Percentiles rank a stretch among this genome's conserved stretches.
These are phyloP conservation scores for Aspergillus texensis DNA, from an alignment of 2,329 filamentous ascomycete species.

Conservation along the genomic window DNA sequence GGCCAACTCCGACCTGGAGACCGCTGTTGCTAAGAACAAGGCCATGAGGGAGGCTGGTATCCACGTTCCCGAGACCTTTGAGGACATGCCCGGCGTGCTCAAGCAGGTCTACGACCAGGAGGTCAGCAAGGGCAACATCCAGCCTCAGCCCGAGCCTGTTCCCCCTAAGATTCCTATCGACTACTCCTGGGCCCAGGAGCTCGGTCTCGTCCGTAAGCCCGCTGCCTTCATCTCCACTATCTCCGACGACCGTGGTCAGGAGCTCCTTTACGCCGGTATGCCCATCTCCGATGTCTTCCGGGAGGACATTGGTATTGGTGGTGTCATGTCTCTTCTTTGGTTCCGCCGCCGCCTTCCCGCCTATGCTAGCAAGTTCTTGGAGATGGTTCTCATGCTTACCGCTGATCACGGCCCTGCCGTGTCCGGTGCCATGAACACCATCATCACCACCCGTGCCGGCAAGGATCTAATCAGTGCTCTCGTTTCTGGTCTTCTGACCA, in stretches of 20 bases:
- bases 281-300: slow-evolving; percentile 99
- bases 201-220: slow-evolving; percentile 98
- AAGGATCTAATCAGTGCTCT: slow-evolving; percentile 97
- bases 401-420: slow-evolving; percentile 98
- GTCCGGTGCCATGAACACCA: slow-evolving; percentile 99
- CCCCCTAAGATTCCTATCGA: slow-evolving; percentile 99
- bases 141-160: slow-evolving; percentile 82
- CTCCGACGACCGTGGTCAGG: slow-evolving; percentile 98
- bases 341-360: slow-evolving; percentile 96
- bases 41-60: slow-evolving; percentile 94
- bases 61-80: slow-evolving; percentile 92
- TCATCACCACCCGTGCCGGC: slow-evolving; percentile 98
- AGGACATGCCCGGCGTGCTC: slow-evolving; percentile 82
- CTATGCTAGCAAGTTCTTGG: slow-evolving; percentile 97
- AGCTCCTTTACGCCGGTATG: slow-evolving; percentile 98
- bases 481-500: slow-evolving; percentile 95
- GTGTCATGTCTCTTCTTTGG: slow-evolving; percentile 99
- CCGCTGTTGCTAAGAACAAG: slow-evolving; percentile 95
- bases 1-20: slow-evolving; percentile 99
- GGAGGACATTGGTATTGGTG: slow-evolving; percentile 98
- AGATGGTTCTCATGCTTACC: slow-evolving; percentile 99
- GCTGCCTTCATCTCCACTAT: slow-evolving; percentile 99
- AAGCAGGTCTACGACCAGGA: slow-evolving; percentile 84
- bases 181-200: slow-evolving; percentile 99
- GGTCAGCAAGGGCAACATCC: slow-evolving; percentile 80